Percentiles rank a stretch among this genome's conserved stretches.
These are phyloP conservation scores for Cephaloascus fragrans DNA, from an alignment of 805 yeast species.

Conservation along the genomic window DNA sequence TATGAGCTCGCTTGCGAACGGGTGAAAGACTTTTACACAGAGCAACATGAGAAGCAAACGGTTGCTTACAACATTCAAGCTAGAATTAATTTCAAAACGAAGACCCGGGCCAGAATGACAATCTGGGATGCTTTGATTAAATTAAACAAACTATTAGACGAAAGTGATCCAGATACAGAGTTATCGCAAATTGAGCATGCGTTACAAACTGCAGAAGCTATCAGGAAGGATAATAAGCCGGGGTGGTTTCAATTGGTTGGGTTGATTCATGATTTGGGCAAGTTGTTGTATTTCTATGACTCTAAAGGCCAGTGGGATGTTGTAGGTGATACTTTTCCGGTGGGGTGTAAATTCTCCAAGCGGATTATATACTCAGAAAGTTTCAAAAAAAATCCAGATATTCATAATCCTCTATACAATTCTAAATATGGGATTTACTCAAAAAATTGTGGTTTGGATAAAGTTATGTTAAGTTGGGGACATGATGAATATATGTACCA, in stretches of 20 bases:
- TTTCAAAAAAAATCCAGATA: conserved; percentile 53
- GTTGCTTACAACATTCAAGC: conserved; percentile 68
- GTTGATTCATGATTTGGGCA: conserved; percentile 62
- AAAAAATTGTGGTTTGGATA: conserved; percentile 55
- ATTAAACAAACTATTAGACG: conserved; percentile 54
- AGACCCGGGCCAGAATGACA: conserved; percentile 55
- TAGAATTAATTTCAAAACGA: conserved; percentile 59
- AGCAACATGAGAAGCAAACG: conserved; percentile 62
- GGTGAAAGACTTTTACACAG: conserved; percentile 55
- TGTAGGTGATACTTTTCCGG: conserved; percentile 72
- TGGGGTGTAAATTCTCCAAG: conserved; percentile 56
- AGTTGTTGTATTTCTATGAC: conserved; percentile 57
- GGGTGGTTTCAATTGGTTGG: conserved; percentile 74
- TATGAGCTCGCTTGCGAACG: conserved; percentile 62
- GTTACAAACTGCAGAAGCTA: conserved; percentile 67
- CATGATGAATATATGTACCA: conserved; percentile 76
- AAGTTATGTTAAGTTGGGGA: conserved; percentile 71
- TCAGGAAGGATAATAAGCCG: conserved; percentile 56
- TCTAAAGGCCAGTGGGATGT: conserved; percentile 77
- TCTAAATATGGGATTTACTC: conserved; percentile 60
- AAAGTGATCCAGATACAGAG: conserved; percentile 69
- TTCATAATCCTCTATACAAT: conserved; percentile 51
- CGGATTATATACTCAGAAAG: conserved; percentile 52
- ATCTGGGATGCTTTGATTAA: conserved; percentile 64
- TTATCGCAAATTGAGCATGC: conserved; percentile 70